Base-by-base conservation (phyloP, 352 stramenopile species). In the Aphanomyces invadans region DNA sequence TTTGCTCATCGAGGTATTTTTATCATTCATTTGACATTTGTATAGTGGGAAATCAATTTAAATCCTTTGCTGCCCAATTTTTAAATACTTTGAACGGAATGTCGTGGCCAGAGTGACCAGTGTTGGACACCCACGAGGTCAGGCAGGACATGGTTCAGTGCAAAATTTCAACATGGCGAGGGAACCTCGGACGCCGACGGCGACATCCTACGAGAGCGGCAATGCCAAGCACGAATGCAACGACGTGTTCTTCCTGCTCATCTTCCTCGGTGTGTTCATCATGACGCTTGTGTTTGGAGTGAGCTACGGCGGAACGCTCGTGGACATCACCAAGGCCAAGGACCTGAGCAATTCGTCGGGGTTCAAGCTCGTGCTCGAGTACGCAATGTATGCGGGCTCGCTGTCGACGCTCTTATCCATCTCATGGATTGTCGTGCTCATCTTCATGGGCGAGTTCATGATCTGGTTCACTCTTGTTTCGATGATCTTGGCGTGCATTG, bases 401-500 rank as follows among this genome's bases (percentile, higher is more conserved):
- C 71, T 77, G 2, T 74, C 81, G 45, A 81, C 85, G 49, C 74
- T 71, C 17, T 77, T 89, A 65, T 88, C 80, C 29, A 65, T 93
- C 12, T 69, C 87, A 25, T 92, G 84, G 84, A 89, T 92, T 69
- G 72, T 69, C 29, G 17, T 88, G 69, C 90, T 92, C 80, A 80
- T 92, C 21, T 39, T 64, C 33, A 65, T 71, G 1, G 78, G 75
- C 25, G 65, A 74, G 38, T 29, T 83, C 32, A 66, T 85, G 55
- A 87, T 87, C 65, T 87, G 77, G 76, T 52, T 73, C 55, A 76
- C 78, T 54, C 69, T 92, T 38, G 59, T 65, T 5, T 57, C 70
- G 26, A 81, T 80, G 63, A 80, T 85, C 57, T 36, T 29, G 23
- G 42, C 44, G 29, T 51, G 48, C 59, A 71, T 89, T 23, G 69